Percentiles rank a stretch among this genome's conserved stretches.
These are phyloP conservation scores for Fragilaria radians DNA, from an alignment of 108 stramenopile species.

Conservation along the genomic window DNA sequence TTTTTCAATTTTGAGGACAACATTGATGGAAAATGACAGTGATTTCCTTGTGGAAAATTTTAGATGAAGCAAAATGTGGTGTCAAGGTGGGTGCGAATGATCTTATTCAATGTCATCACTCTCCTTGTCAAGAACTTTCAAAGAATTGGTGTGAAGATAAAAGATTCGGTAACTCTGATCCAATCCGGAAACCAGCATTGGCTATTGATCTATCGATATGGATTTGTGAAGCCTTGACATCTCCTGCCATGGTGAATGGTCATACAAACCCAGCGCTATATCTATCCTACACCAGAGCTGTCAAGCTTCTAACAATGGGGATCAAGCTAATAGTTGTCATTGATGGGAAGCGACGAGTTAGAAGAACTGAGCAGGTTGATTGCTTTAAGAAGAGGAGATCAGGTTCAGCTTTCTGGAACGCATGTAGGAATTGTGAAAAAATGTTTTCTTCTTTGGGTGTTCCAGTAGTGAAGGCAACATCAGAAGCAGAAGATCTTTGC, in stretches of 20 bases:
- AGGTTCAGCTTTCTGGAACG: constrained; percentile 61
- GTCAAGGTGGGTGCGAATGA: constrained; percentile 46
- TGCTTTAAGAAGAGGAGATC: constrained; percentile 45
- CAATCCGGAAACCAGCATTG: constrained; percentile 29
- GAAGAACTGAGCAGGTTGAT: constrained; percentile 17
- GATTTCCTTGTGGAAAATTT: constrained; percentile 61
- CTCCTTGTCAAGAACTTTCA: not conserved
- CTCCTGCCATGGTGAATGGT: constrained; percentile 43
- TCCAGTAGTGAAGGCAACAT: constrained; percentile 84
- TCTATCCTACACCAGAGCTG: constrained; percentile 73
- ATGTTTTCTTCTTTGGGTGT: constrained; percentile 79
- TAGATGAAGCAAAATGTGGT: constrained; percentile 69
- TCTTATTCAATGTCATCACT: constrained; percentile 17
- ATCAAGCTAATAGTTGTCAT: constrained; percentile 92
- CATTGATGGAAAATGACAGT: constrained; percentile 58
- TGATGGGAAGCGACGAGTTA: constrained; percentile 76
- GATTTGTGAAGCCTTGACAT: constrained; percentile 75
- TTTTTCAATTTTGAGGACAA: not conserved
- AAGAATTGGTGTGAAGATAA: constrained; percentile 36
- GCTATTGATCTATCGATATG: constrained; percentile 94
- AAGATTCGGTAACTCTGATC: not conserved
- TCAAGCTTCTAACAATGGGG: constrained; percentile 80
- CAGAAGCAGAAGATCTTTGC: constrained; percentile 95
- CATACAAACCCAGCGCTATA: constrained; percentile 63
- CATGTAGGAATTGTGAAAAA: constrained; percentile 54